Evolutionary conservation across 2,329 filamentous ascomycete genomes (phyloP), one percentile per base, ranked within the genome.

Genomic region (Pseudomassariella vexata): DNA sequence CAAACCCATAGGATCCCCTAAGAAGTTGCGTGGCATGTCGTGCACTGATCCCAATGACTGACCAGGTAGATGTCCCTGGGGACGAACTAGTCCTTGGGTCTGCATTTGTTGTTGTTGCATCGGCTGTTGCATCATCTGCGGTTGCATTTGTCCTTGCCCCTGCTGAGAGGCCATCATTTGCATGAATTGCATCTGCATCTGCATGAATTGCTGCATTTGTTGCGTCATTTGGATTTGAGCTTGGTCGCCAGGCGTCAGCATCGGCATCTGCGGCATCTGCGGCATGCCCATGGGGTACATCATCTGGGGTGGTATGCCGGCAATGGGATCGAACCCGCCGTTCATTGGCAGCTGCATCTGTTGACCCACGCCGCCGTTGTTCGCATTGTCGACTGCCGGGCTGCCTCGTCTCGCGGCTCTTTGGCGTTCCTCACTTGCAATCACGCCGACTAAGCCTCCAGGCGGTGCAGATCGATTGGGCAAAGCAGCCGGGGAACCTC

Each of bases 141-240:
- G 41, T 49, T 32, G n/a, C 16, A 23, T 15, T 9, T 44, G 47
- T 22, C 40, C 36, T 24, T 54, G 53, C 39, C 62, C 63, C 30
- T 59, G 61, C 9, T 52, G 45, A n/a, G n/a, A n/a, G 1, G 69
- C 68, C 72, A 86, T 84, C 76, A 87, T 82, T 49, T 89, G 83
- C 82, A 94, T 90, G 60, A 88, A 88, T 53, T 94, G 85, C 82
- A 94, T 89, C 55, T 94, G 87, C 81, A 92, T 87, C 53, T 88
- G 82, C 83, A 90, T 88, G 61, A 90, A 88, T 48, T 86, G 81
- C 35, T 76, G 73, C 85, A 90, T 89, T 51, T 89, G 83, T 50
- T 87, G 82, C 6, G 76, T 82, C 70, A 92, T 82, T 45, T 89
- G 80, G 24, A 89, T 70, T 47, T 90, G 84, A 18, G 80, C 79